Evolutionary conservation across 345 rosid genomes (phyloP), one percentile per base, ranked within the genome.

Genomic region (Corchorus capsularis): DNA sequence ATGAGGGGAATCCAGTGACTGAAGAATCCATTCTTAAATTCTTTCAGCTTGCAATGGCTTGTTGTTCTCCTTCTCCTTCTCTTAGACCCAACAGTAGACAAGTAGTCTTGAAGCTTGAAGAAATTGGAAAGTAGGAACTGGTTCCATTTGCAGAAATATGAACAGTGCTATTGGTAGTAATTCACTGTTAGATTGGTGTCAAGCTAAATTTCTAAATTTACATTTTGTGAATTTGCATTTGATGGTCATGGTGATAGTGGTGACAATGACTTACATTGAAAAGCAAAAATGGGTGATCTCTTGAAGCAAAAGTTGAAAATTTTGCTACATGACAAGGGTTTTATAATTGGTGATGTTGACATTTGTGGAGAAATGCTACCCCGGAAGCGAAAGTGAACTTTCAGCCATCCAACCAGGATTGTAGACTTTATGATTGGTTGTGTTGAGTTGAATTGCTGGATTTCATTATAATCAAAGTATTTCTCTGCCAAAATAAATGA

Each of bases 51-150:
- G 97, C 98, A 3, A 82, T 91, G 89, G 81, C 94, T 71, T 91
- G 98, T 76, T 95, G 97, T 83, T 93, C 99, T 68, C 94, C 94
- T 75, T 89, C 90, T 0, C 93, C 98, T 80, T 87, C 95, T 52
- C 91, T 92, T 53, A 87, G 99, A 70, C 98, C 97, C 2, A 87
- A 77, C 79, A 85, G 81, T 13, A 89, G 85, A 72, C 93, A 88
- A 86, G 87, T 91, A n/a, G 80, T 91, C 64, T 62, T 57, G 80
- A 88, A 84, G 82, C 98, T 95, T 8, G 92, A 89, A 82, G 97
- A 90, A 65, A 85, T 90, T 20, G 85, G 82, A 59, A 88, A 78
- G 81, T 87, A 75, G 79, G 32, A 64, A 45, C 50, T 57, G 0
- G 15, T 16, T 17, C 49, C 9, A 73, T 75, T 57, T 63, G 69